These are phyloP conservation scores for Candida hungchunana DNA, from an alignment of 805 yeast genomes.

Conservation along the genomic window DNA sequence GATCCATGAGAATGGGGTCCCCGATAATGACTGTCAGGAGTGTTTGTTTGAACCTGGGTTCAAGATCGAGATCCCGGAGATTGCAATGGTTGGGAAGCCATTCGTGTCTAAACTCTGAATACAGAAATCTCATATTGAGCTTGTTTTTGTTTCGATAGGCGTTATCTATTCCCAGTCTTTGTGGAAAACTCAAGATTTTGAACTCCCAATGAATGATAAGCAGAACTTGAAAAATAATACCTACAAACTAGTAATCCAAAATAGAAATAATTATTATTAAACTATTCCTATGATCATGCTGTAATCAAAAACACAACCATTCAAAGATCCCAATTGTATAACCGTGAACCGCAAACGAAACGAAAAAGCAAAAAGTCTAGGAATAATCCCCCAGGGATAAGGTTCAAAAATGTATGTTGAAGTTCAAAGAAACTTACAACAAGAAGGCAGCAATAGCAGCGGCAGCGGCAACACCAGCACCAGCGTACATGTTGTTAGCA, in stretches of 20 bases:
- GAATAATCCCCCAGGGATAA: background rate
- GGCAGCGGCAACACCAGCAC: slow-evolving; percentile 29
- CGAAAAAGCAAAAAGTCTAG: background rate
- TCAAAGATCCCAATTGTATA: background rate
- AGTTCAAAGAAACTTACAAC: slow-evolving; percentile 20
- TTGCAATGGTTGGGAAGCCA: slow-evolving; percentile 5
- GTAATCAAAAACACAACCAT: background rate
- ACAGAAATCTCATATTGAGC: no score
- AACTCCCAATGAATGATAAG: no score
- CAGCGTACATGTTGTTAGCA: slow-evolving; percentile 24
- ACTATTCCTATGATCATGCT: no score
- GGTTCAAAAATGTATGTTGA: background rate
- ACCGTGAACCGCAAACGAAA: background rate
- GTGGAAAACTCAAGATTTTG: no score
- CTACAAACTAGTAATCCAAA: no score
- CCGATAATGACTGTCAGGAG: slow-evolving; percentile 80
- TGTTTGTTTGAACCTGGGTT: slow-evolving; percentile 62
- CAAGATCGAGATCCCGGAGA: slow-evolving; percentile 24
- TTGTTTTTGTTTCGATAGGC: no score
- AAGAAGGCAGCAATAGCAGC: slow-evolving; percentile 29
- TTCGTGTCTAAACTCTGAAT: slow-evolving; percentile 1
- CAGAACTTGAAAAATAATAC: no score
- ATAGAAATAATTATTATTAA: no score
- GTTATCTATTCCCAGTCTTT: no score
- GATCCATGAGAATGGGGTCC: slow-evolving; percentile 77